Evolutionary conservation across 2,329 filamentous ascomycete genomes (phyloP).

Genomic region (Neurospora crassa): DNA sequence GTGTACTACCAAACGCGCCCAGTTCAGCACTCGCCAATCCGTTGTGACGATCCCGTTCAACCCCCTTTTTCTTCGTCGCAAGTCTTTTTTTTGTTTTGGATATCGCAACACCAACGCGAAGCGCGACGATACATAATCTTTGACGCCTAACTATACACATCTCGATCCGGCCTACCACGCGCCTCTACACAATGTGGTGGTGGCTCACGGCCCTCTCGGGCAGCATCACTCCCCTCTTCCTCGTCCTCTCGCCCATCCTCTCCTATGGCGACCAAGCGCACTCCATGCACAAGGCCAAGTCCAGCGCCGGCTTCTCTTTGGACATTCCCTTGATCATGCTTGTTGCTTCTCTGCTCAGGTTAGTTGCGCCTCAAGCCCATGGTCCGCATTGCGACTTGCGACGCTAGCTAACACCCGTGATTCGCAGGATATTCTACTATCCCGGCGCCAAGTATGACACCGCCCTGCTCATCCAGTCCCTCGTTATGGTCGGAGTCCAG

Average conservation of each 20-base stretch:
- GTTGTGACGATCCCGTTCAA: neutral
- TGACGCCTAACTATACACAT: neutral
- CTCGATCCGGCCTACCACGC: neutral
- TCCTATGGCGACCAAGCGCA: slow-evolving; percentile 58
- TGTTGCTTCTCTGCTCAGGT: slow-evolving; percentile 57
- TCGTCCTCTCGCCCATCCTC: slow-evolving; percentile 52
- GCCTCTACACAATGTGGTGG: slow-evolving; percentile 1
- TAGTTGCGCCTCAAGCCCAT: neutral
- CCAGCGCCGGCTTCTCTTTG: slow-evolving; percentile 59
- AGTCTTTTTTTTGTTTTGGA: neutral
- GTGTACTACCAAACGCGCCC: neutral
- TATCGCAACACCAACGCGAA: neutral
- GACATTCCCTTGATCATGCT: slow-evolving; percentile 67
- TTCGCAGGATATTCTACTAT: slow-evolving; percentile 57
- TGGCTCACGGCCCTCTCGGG: slow-evolving; percentile 42
- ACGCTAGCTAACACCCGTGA: slow-evolving; percentile 5
- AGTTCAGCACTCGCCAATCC: neutral
- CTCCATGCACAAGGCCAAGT: slow-evolving; percentile 54
- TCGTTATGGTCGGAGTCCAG: slow-evolving; percentile 58
- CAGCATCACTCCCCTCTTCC: slow-evolving; percentile 52
- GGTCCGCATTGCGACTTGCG: neutral
- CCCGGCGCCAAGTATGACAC: slow-evolving; percentile 56
- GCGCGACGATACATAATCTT: neutral
- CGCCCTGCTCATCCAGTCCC: slow-evolving; percentile 53
- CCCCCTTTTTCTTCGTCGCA: neutral